Base-by-base conservation (phyloP, 768 basidiomycete species). In the Candolleomyces eurysporus region DNA sequence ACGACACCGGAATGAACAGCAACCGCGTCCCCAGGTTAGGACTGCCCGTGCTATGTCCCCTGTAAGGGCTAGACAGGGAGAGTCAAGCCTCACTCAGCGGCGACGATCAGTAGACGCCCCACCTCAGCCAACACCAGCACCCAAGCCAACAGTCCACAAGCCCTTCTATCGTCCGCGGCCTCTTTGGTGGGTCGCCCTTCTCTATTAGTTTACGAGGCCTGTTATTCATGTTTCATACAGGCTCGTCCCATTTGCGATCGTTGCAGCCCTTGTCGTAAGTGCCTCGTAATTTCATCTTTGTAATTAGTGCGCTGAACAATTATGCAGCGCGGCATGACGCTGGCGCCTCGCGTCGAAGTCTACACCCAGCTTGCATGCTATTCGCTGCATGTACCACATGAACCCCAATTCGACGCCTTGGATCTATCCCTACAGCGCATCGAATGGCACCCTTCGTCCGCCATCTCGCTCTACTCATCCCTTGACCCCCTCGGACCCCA, bases 311-410 rank as follows among this genome's bases (percentile, higher is more conserved):
- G 64, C 49, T 36, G 49, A 43, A 61, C 61, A 49, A 64, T 65
- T 46, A 60, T 61, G n/a, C 65, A 93, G 92, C 89, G 90, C 32
- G 90, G 89, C 48, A 91, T 93, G 88, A 93, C 92, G 4, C 75
- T 91, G 32, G 90, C 90, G 14, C 86, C 92, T 21, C 84, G 91
- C 54, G 86, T 94, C 16, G 87, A 92, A 73, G 84, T 94, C 31
- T 91, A 84, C 73, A 92, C 89, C 22, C 87, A 91, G 66, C 78
- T 93, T 30, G 84, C 92, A 10, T 93, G 92, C 74, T 80, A 82
- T 61, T 77, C 76, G 21, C 67, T 88, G 52, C 80, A 78, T 53
- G 74, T 73, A 22, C 61, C 45, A 26, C 61, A 45, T 32, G 26
- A 26, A 26, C 53, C 31, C 40, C 50, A 48, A 31, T n/a, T 59